Evolutionary conservation across 2,329 filamentous ascomycete species (phyloP), one percentile per base, ranked within the genome.

Genomic region (Aspergillus novofumigatus): DNA sequence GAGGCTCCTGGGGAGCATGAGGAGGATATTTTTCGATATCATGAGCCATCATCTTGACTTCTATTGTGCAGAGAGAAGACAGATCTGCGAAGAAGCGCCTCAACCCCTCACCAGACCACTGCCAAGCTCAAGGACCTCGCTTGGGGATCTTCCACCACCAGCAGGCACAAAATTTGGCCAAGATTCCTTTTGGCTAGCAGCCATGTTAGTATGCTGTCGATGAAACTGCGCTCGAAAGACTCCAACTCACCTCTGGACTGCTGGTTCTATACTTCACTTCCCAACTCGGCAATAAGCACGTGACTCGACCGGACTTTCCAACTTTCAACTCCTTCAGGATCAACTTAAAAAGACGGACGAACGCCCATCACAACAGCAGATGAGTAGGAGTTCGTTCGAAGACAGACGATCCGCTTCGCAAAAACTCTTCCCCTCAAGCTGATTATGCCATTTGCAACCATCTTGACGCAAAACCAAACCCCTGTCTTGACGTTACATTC

Each of bases 1-100:
- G 28, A 45, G 49, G 14, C 42, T 53, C 49, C n/a, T 53, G 52
- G 25, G 48, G 53, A 42, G 41, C 28, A 2, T 26, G 32, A 8
- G 51, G 8, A 10, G 61, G 48, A 20, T 65, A 52, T 54, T 71
- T 71, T 45, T 70, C 68, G 20, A 67, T 57, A 29, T 71, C 68
- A 32, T 57, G 52, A 17, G 32, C 47, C 10, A 55, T 58, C 66
- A 65, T 67, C 60, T 38, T 49, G 48, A 45, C 48, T 47, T 35
- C 14, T 5, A 35, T 17, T 11, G 14, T 35, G 21, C n/a, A 21
- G 28, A 8, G 6, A 23, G 26, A 32, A 4, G 6, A 23, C 17
- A 35, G 49, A 7, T 23, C 9, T 38, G 17, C 26, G 11, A 21
- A 26, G 35, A n/a, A 32, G 29, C 5, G 45, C 14, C 9, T 49